Percentiles rank a stretch among this genome's conserved stretches.
phyloP scores from a whole-genome alignment of 2,329 filamentous ascomycete species.

The Moelleriella libera region DNA sequence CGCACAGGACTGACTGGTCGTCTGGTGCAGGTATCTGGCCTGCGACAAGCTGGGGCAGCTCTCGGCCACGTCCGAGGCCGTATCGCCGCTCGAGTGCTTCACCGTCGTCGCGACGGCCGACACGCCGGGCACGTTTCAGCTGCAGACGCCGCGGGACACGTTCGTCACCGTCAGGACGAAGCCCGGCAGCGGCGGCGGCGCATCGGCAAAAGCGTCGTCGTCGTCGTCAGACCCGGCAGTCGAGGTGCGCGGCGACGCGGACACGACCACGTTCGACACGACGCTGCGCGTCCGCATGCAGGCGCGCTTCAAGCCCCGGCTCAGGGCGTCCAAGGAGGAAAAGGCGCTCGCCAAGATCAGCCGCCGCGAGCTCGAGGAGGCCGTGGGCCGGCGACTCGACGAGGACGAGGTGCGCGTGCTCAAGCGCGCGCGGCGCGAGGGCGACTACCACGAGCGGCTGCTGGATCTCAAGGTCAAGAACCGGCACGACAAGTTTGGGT shows the following conservation, averaged over 20 bases:
- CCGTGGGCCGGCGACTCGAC: constrained; percentile 59
- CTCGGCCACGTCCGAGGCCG: constrained; percentile 64
- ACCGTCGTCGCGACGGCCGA: constrained; percentile 48
- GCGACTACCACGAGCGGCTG: constrained; percentile 78
- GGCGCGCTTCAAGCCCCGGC: constrained; percentile 75
- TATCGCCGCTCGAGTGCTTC: constrained; percentile 76
- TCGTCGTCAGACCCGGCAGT: constrained; percentile 16
- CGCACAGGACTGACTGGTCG: no score
- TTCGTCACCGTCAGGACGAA: constrained; percentile 46
- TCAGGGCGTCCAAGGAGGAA: constrained; percentile 69
- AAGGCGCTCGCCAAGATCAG: constrained; percentile 78
- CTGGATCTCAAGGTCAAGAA: constrained; percentile 80
- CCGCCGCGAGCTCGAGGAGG: constrained; percentile 68
- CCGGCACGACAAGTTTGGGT: constrained; percentile 73
- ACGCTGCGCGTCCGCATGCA: constrained; percentile 83
- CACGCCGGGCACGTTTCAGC: constrained; percentile 55
- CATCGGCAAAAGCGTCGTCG: no score
- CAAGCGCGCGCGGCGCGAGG: constrained; percentile 72
- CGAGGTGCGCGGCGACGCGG: constrained; percentile 66
- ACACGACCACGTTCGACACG: constrained; percentile 51
- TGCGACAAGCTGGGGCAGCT: constrained; percentile 75
- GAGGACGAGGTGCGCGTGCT: constrained; percentile 78
- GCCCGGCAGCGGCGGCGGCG: constrained; percentile 21
- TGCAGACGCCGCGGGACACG: constrained; percentile 59
- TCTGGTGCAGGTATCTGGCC: constrained; percentile 53